Percentiles rank a stretch among this genome's conserved stretches.
Evolutionary conservation across 139 green algal species (phyloP).

Genomic region (Chlorella sp.): DNA sequence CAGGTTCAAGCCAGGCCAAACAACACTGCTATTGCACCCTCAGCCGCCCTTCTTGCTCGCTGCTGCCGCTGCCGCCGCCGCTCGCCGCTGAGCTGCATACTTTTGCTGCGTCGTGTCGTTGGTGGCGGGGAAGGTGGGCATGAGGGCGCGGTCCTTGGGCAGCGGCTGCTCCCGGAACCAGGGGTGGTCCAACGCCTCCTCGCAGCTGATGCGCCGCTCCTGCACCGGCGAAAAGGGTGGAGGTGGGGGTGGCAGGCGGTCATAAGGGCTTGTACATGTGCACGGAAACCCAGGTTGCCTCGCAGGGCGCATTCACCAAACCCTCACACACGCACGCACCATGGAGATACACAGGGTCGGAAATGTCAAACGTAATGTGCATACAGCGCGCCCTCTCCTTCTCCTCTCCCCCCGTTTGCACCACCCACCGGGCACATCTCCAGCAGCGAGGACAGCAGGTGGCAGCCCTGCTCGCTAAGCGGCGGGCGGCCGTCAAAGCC

Average conservation of each 20-base stretch:
- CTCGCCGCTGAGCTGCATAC: background rate
- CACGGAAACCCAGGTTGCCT: background rate
- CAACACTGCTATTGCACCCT: background rate
- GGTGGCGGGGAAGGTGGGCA: constrained; percentile 64
- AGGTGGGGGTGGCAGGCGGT: no score
- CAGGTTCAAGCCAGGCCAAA: no score
- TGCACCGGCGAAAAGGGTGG: background rate
- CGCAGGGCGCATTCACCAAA: background rate
- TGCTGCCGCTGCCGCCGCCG: background rate
- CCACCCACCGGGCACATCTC: constrained; percentile 56
- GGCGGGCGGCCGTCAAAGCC: constrained; percentile 40
- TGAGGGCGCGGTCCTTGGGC: constrained; percentile 58
- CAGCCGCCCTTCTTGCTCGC: background rate
- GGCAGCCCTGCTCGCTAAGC: constrained; percentile 65
- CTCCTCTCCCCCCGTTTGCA: no score
- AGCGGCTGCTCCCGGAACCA: constrained; percentile 62
- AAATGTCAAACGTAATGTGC: no score
- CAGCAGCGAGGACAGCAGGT: constrained; percentile 66
- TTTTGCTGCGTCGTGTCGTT: constrained; percentile 25
- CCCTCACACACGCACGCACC: background rate
- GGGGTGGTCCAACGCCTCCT: constrained; percentile 59
- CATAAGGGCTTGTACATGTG: background rate
- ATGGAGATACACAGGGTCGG: background rate
- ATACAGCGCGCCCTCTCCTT: no score
- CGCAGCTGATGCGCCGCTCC: constrained; percentile 50